phyloP scores from a whole-genome alignment of 2,329 filamentous ascomycete genomes.

The Fusarium avenaceum region DNA sequence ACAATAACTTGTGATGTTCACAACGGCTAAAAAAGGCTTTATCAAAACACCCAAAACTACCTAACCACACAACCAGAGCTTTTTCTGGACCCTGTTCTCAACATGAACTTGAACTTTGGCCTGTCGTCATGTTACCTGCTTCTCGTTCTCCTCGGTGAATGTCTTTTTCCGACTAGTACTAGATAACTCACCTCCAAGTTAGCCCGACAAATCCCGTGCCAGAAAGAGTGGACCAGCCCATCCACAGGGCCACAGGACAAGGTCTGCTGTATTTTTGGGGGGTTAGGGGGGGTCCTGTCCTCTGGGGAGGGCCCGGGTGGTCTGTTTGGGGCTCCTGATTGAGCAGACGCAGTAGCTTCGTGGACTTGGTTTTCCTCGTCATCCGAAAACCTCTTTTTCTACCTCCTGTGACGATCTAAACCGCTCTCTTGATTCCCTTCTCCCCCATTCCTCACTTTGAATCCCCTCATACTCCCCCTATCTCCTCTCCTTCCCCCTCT shows the following conservation, averaged over 20 bases:
- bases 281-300: not conserved
- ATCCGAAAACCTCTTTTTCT: slow-evolving; percentile 45
- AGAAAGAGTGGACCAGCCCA: slow-evolving; percentile 32
- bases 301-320: slow-evolving; percentile 28
- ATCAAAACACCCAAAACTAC: slow-evolving; percentile 2
- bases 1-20: not conserved
- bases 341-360: slow-evolving; percentile 34
- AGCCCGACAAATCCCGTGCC: slow-evolving; percentile 50
- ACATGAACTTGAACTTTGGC: not conserved
- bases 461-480: slow-evolving; percentile 27
- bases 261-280: not conserved
- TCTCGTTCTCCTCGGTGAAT: slow-evolving; percentile 37
- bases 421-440: slow-evolving; percentile 15
- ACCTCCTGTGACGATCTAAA: slow-evolving; percentile 27
- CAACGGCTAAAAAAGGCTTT: slow-evolving; percentile 29
- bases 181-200: slow-evolving; percentile 4
- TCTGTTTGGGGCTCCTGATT: slow-evolving; percentile 40
- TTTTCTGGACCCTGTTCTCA: not conserved
- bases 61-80: not conserved
- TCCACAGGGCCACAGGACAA: slow-evolving; percentile 15
- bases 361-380: slow-evolving; percentile 41
- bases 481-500: slow-evolving; percentile 49
- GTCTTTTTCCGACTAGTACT: slow-evolving; percentile 38
- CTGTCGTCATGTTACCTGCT: not conserved
- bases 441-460: slow-evolving; percentile 13